Evolutionary conservation across 2,329 filamentous ascomycete species (phyloP), one percentile per base, ranked within the genome.

Genomic region (Talaromyces rugulosus): DNA sequence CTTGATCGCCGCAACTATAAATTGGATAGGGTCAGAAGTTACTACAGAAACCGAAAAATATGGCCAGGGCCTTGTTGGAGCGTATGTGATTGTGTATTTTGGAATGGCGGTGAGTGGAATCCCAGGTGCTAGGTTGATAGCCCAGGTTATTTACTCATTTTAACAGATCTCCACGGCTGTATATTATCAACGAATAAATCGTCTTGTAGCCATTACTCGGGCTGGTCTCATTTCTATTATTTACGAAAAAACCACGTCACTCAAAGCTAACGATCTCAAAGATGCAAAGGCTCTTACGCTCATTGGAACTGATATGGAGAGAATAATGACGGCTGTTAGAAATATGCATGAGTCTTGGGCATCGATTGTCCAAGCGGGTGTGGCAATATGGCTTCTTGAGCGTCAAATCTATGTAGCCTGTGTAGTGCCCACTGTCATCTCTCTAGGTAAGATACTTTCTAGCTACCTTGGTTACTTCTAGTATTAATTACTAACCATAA

Each of bases 191-290:
- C 68, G 73, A 28, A 75, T 75, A 0, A 77, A 79, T 63, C 77
- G 78, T 14, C 68, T 71, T 7, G 74, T 77, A 28, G 77, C 77
- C 8, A 76, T 78, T 70, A 68, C 78, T 5, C 70, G 80, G 28
- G 76, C 77, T 16, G 74, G 71, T 0, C 67, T 81, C 6, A 71
- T 80, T 16, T 78, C 80, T 0, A 71, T 84, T 63, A 78, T 86
- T 82, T 66, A 75, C 34, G 44, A 77, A 16, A 76, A 76, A 60
- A 71, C 74, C 12, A 72, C 66, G 28, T 66, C 67, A 5, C 57
- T 76, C 0, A 69, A 66, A 44, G 62, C 70, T 31, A 23, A 31
- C 36, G 44, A 44, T 27, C 28, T 71, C 14, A 73, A 76, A 40
- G 70, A 73, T 2, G 69, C 71, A 27, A 71, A 73, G 30, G 74